phyloP scores from a whole-genome alignment of 1,284 basidiomycete genomes.

The Melanopsichium pennsylvanicum region DNA sequence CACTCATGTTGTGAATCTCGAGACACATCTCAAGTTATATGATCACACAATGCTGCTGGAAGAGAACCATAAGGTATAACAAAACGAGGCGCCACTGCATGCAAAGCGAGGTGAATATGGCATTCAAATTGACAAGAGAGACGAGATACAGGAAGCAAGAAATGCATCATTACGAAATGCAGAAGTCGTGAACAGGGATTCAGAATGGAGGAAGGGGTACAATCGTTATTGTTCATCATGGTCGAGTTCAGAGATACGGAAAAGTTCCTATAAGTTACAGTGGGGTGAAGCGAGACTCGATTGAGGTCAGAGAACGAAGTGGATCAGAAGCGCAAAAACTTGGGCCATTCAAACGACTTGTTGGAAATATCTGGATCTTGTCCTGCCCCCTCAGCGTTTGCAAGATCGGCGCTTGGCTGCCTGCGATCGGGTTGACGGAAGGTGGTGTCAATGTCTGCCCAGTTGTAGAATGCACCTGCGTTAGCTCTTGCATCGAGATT shows the following conservation, averaged over 20 bases:
- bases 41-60: too few relatives aligned
- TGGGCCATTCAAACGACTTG: constrained; percentile 32
- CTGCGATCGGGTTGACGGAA: neutral
- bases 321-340: constrained; percentile 34
- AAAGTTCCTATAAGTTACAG: neutral
- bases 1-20: neutral
- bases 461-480: constrained; percentile 17
- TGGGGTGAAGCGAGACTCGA: neutral
- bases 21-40: too few relatives aligned
- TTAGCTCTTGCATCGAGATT: neutral
- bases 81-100: too few relatives aligned
- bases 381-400: neutral
- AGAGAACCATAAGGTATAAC: too few relatives aligned
- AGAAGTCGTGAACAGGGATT: too few relatives aligned
- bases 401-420: neutral
- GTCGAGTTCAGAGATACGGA: neutral
- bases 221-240: neutral
- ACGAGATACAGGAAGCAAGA: neutral
- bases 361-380: constrained; percentile 5
- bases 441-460: constrained; percentile 23
- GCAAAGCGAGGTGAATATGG: neutral
- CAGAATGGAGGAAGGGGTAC: neutral
- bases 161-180: neutral
- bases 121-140: neutral
- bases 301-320: too few relatives aligned